phyloP scores from a whole-genome alignment of 345 rosid genomes.

The Eucalyptus erythrocorys region DNA sequence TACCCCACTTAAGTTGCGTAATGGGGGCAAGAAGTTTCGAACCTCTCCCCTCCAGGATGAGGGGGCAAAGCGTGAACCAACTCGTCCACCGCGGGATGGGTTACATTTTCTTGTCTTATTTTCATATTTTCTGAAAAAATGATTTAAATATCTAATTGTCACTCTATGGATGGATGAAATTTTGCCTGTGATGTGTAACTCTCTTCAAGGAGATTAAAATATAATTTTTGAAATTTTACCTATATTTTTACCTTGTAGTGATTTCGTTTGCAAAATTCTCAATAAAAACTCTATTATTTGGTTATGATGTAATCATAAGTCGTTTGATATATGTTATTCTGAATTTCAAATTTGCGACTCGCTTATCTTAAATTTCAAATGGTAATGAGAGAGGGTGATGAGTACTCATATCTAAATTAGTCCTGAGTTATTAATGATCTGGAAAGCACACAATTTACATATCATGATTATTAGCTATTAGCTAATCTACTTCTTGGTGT shows the following conservation, averaged over 20 bases:
- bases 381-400: neutral
- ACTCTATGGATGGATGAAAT: neutral
- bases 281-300: neutral
- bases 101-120: neutral
- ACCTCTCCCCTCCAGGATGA: too few species aligned
- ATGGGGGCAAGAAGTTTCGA: too few species aligned
- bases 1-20: too few species aligned
- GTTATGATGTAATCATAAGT: neutral
- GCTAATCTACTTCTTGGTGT: neutral
- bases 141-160: neutral
- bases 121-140: too few species aligned
- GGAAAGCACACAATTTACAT: neutral
- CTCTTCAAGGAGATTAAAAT: neutral
- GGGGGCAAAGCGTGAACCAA: too few species aligned
- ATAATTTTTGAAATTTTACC: neutral
- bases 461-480: neutral
- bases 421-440: neutral
- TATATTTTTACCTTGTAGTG: neutral
- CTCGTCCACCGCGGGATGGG: too few species aligned
- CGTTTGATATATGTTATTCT: fast-evolving
- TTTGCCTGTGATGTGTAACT: neutral
- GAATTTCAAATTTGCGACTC: neutral
- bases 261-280: neutral
- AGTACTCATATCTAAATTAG: too few species aligned
- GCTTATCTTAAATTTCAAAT: neutral